phyloP scores from a whole-genome alignment of 2,329 filamentous ascomycete species.

The Cadophora sp. region DNA sequence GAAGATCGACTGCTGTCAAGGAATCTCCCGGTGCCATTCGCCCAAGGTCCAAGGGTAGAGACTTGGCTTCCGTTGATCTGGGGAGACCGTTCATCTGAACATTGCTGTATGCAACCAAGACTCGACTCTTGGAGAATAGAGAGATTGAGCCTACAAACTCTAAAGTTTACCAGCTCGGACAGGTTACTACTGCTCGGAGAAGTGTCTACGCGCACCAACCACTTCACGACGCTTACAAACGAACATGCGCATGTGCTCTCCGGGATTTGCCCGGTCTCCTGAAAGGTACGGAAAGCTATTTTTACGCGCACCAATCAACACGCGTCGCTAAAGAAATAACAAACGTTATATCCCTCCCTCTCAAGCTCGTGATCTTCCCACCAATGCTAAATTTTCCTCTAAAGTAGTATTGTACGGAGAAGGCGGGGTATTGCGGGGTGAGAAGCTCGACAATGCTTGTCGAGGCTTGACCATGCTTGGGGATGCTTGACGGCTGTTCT shows the following conservation, averaged over 20 bases:
- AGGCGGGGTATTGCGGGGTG: conserved; percentile 3
- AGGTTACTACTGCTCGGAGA: background rate
- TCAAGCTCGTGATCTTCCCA: conserved; percentile 12
- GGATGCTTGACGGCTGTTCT: background rate
- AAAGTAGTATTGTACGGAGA: conserved; percentile 3
- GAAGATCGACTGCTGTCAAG: background rate
- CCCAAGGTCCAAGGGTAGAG: background rate
- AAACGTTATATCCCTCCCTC: background rate
- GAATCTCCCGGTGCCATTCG: background rate
- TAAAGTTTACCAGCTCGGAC: background rate
- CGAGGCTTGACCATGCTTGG: background rate
- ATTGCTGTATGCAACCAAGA: background rate
- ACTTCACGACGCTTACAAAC: background rate
- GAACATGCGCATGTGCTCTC: conserved; percentile 4
- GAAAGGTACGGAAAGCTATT: background rate
- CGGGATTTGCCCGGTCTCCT: background rate
- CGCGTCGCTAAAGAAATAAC: background rate
- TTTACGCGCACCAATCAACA: conserved; percentile 3
- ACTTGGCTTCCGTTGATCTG: background rate
- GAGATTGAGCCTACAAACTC: background rate
- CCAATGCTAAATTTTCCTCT: conserved; percentile 7
- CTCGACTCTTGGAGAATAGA: background rate
- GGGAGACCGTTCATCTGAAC: background rate
- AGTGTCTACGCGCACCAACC: conserved; percentile 7
- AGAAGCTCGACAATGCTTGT: background rate